A percentile compares a stretch with the other conserved stretches of the same genome.
Evolutionary conservation across 179 eudicot species (phyloP).

Genomic region (Actinidia chinensis): DNA sequence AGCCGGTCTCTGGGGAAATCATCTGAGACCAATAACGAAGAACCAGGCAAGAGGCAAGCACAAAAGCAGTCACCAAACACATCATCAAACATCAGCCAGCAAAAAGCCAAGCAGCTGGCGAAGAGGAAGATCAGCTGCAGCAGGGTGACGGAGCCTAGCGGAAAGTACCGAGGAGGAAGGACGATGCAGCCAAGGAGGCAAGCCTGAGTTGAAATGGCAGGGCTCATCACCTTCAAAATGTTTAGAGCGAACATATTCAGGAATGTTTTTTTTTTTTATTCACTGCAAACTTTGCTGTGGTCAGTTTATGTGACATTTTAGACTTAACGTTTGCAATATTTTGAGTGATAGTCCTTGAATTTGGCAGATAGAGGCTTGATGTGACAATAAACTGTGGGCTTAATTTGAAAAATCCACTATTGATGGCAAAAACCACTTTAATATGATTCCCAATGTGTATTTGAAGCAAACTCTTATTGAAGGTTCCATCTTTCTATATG

Average conservation of each 20-base stretch:
- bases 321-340: background rate
- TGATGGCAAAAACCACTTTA: too few species aligned
- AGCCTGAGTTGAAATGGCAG: background rate
- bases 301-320: background rate
- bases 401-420: too few species aligned
- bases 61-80: slow-evolving; percentile 22
- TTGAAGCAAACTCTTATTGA: too few species aligned
- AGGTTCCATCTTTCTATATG: too few species aligned
- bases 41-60: slow-evolving; percentile 28
- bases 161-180: slow-evolving; percentile 10
- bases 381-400: too few species aligned
- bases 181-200: slow-evolving; percentile 10
- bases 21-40: slow-evolving; percentile 40
- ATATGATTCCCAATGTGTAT: too few species aligned
- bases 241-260: background rate
- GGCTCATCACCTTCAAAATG: background rate
- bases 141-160: slow-evolving; percentile 4
- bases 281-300: background rate
- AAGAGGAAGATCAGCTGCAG: background rate
- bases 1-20: slow-evolving; percentile 39
- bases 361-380: too few species aligned
- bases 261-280: too few species aligned
- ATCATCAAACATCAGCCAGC: slow-evolving; percentile 24
- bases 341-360: background rate
- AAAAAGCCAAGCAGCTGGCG: slow-evolving; percentile 20